Conservation (phyloP, 257 asterid genomes). For the Gentiana straminea region DNA sequence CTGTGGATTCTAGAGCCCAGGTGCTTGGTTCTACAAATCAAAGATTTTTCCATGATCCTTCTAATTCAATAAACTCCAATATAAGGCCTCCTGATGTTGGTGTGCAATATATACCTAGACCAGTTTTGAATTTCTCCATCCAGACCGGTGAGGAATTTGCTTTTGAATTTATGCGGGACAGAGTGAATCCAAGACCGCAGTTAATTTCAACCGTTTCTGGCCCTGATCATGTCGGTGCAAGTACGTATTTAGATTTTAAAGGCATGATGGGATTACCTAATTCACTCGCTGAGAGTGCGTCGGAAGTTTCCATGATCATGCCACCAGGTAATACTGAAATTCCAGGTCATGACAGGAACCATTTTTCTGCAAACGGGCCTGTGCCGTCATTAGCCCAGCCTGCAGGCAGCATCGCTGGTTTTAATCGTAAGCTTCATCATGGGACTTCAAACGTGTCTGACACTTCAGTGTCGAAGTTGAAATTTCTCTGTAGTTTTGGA, state of each 20-base stretch:
- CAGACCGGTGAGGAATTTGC: constrained; percentile 97
- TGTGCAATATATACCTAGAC: constrained; percentile 44
- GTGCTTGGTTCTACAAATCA: constrained; percentile 48
- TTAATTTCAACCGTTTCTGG: constrained; percentile 37
- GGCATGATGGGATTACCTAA: constrained; percentile 44
- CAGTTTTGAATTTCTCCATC: constrained; percentile 76
- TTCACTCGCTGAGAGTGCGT: constrained; percentile 32
- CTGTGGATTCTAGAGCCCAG: constrained; percentile 42
- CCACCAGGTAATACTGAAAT: constrained; percentile 32
- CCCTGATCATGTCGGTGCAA: constrained; percentile 31
- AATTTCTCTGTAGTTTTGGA: constrained; percentile 85
- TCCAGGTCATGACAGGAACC: constrained; percentile 35
- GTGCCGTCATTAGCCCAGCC: constrained; percentile 32
- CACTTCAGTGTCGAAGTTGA: constrained; percentile 39
- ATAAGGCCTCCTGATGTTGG: constrained; percentile 44
- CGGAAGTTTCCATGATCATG: constrained; percentile 38
- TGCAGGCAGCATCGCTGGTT: constrained; percentile 33
- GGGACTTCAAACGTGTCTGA: constrained; percentile 32
- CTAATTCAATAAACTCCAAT: constrained; percentile 40
- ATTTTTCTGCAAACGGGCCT: constrained; percentile 21
- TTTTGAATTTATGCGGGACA: constrained; percentile 88
- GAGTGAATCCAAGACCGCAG: constrained; percentile 69
- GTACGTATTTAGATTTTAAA: constrained; percentile 40
- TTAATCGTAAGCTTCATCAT: constrained; percentile 23
- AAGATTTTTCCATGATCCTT: constrained; percentile 49